These are phyloP conservation scores for Pythium brassicae DNA, from an alignment of 352 stramenopile genomes.

Conservation along the genomic window DNA sequence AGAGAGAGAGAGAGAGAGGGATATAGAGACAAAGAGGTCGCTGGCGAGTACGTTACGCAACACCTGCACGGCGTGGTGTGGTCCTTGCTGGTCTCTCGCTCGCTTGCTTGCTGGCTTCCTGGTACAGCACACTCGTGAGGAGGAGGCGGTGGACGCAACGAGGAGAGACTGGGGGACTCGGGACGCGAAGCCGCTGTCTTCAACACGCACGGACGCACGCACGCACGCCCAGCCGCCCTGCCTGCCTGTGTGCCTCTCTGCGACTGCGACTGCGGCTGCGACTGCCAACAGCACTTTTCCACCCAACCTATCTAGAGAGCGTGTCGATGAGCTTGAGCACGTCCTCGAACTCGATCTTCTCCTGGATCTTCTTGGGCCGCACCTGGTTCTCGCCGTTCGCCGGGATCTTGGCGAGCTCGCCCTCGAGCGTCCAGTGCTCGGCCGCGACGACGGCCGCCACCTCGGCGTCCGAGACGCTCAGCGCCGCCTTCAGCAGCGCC, in stretches of 20 bases:
- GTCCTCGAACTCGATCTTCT: constrained; percentile 85
- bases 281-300: too few relatives aligned
- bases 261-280: too few relatives aligned
- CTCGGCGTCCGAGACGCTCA: constrained; percentile 69
- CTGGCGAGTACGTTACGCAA: too few relatives aligned
- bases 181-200: not conserved
- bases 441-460: constrained; percentile 50
- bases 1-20: not conserved
- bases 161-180: too few relatives aligned
- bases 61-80: too few relatives aligned
- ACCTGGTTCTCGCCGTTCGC: constrained; percentile 84
- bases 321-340: constrained; percentile 84
- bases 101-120: not conserved
- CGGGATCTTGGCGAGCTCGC: constrained; percentile 48
- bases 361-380: constrained; percentile 84
- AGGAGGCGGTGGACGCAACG: too few relatives aligned
- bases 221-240: not conserved
- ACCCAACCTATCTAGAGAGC: constrained; percentile 80
- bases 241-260: not conserved
- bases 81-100: not conserved
- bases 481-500: constrained; percentile 55
- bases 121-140: too few relatives aligned
- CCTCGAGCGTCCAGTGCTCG: constrained; percentile 66
- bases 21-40: constrained; percentile 13
- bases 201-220: not conserved